Evolutionary conservation across 768 basidiomycete species (phyloP).

Genomic region (Russula emetica): DNA sequence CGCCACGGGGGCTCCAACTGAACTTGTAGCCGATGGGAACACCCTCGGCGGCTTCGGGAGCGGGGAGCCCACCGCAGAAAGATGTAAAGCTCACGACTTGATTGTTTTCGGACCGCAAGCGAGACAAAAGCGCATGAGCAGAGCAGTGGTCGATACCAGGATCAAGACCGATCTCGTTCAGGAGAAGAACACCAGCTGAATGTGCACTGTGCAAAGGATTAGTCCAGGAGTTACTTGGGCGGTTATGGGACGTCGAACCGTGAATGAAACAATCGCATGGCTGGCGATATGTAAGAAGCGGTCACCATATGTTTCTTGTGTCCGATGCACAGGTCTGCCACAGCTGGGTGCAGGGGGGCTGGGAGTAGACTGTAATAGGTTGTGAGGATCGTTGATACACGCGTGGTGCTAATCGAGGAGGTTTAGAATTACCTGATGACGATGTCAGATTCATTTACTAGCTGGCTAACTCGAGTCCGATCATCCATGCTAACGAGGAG

Average conservation of each 20-base stretch:
- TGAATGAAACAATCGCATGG: constrained; percentile 63
- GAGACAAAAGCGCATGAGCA: constrained; percentile 63
- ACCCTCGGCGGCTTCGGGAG: constrained; percentile 53
- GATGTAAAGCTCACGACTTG: constrained; percentile 70
- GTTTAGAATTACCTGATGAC: constrained; percentile 64
- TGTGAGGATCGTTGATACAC: neutral
- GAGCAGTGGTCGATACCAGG: constrained; percentile 89
- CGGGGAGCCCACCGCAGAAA: constrained; percentile 91
- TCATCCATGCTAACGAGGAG: constrained; percentile 60
- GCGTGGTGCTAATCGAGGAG: neutral
- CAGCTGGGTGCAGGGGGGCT: constrained; percentile 60
- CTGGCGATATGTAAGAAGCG: constrained; percentile 82
- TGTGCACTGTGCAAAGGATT: constrained; percentile 47
- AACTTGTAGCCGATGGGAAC: constrained; percentile 88
- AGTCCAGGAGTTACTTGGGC: neutral
- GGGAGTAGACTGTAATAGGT: constrained; percentile 64
- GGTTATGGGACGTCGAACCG: constrained; percentile 40
- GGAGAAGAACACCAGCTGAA: constrained; percentile 59
- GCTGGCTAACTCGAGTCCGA: constrained; percentile 39
- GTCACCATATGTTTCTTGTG: constrained; percentile 77
- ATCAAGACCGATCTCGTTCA: constrained; percentile 89
- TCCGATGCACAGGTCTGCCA: constrained; percentile 71
- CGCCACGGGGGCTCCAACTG: constrained; percentile 89
- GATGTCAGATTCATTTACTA: constrained; percentile 66
- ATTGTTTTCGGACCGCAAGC: constrained; percentile 49